These are phyloP conservation scores for Lentinus brumalis DNA, from an alignment of 768 basidiomycete genomes.

Conservation along the genomic window DNA sequence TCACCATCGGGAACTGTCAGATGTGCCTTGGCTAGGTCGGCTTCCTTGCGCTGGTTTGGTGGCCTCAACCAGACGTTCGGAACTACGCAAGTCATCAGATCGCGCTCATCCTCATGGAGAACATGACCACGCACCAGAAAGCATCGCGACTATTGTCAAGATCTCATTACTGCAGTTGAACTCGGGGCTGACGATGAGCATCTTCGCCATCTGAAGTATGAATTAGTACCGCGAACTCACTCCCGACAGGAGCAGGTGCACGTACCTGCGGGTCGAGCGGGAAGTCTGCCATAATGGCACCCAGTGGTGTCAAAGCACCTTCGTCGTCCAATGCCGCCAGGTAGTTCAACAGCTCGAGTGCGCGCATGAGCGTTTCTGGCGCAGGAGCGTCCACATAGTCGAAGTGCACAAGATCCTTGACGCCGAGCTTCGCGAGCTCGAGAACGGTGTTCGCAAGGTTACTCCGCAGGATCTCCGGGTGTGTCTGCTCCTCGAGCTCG, in stretches of 20 bases:
- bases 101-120: neutral
- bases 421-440: constrained; percentile 91
- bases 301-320: constrained; percentile 84
- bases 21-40: constrained; percentile 87
- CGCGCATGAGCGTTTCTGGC: constrained; percentile 88
- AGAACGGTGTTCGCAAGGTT: constrained; percentile 93
- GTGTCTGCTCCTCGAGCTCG: constrained; percentile 95
- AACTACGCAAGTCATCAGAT: constrained; percentile 44
- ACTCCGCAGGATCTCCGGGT: constrained; percentile 92
- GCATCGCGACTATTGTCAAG: constrained; percentile 92
- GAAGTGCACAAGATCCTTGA: constrained; percentile 53
- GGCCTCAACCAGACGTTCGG: constrained; percentile 96
- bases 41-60: constrained; percentile 83
- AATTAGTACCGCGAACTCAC: neutral
- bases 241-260: neutral
- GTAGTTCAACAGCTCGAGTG: constrained; percentile 90
- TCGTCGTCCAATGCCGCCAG: constrained; percentile 93
- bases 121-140: constrained; percentile 66
- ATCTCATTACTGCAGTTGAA: constrained; percentile 97
- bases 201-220: constrained; percentile 72
- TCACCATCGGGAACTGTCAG: constrained; percentile 95
- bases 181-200: constrained; percentile 92
- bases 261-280: constrained; percentile 94
- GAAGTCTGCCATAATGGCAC: constrained; percentile 95
- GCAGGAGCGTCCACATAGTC: constrained; percentile 34